Conservation (phyloP, 768 basidiomycete genomes). For the Suillus americanus region DNA sequence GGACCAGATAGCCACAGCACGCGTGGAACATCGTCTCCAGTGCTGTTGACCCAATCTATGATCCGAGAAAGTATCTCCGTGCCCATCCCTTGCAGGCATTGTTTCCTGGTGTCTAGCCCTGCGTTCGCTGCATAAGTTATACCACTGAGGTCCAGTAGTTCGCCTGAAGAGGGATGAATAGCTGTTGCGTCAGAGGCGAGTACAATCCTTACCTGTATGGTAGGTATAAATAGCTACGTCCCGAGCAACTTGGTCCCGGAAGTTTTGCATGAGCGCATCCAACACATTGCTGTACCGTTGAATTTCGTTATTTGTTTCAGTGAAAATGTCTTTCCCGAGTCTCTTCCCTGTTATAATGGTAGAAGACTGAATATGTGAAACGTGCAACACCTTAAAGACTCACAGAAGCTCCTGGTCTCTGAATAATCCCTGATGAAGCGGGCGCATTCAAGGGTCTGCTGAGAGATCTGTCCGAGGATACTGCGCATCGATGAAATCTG, state of each 20-base stretch:
- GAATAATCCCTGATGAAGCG: conserved; percentile 10
- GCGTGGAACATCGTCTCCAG: background rate
- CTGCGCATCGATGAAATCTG: background rate
- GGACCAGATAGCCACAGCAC: background rate
- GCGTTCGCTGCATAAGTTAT: background rate
- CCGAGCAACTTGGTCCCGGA: background rate
- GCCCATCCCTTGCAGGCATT: conserved; percentile 22
- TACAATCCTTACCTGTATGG: background rate
- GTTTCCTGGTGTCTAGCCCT: background rate
- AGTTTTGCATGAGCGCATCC: conserved; percentile 3
- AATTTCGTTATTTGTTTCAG: background rate
- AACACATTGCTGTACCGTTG: background rate
- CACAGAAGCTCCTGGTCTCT: conserved; percentile 7
- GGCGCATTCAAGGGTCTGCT: conserved; percentile 9
- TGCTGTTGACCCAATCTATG: conserved; percentile 21
- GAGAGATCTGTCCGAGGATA: background rate
- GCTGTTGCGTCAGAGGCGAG: background rate
- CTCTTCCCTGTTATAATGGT: background rate
- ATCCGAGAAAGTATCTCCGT: conserved; percentile 23
- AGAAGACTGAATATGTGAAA: background rate
- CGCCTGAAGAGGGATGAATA: background rate
- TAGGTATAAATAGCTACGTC: background rate
- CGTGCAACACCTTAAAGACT: background rate
- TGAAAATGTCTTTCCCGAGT: background rate
- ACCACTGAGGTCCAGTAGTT: background rate